Conservation (phyloP, 2,329 filamentous ascomycete genomes). For the Pyricularia sp. region DNA sequence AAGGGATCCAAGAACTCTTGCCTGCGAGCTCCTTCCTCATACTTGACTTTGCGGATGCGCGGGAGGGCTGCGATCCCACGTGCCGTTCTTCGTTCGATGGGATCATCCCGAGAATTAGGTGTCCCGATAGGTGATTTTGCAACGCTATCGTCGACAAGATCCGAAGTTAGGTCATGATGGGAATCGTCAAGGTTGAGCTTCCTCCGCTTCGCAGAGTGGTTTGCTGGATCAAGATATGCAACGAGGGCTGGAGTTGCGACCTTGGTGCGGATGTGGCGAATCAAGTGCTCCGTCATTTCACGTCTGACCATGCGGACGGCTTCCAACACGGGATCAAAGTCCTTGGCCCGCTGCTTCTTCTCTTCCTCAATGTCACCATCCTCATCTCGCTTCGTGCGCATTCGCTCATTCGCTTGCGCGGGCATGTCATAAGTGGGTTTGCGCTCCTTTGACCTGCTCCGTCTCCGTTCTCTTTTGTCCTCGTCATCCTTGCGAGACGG, state of each 20-base stretch:
- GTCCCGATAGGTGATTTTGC: conserved; percentile 52
- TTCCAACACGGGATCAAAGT: conserved; percentile 81
- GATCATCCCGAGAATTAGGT: conserved; percentile 49
- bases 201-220: conserved; percentile 66
- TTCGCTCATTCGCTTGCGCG: conserved; percentile 49
- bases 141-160: conserved; percentile 45
- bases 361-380: conserved; percentile 80
- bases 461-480: conserved; percentile 1
- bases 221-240: conserved; percentile 68
- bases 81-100: conserved; percentile 45
- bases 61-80: conserved; percentile 53
- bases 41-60: conserved; percentile 59
- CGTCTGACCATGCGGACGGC: conserved; percentile 66
- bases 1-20: conserved; percentile 55
- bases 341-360: conserved; percentile 72
- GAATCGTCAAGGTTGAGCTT: conserved; percentile 66
- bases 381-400: conserved; percentile 55
- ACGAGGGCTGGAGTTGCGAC: conserved; percentile 72
- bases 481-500: not conserved
- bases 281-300: conserved; percentile 75
- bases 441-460: conserved; percentile 21
- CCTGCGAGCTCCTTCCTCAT: conserved; percentile 41
- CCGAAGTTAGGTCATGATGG: conserved; percentile 37
- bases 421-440: conserved; percentile 25
- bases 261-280: conserved; percentile 78